phyloP scores from a whole-genome alignment of 306 rosid genomes.

The Cercis canadensis region DNA sequence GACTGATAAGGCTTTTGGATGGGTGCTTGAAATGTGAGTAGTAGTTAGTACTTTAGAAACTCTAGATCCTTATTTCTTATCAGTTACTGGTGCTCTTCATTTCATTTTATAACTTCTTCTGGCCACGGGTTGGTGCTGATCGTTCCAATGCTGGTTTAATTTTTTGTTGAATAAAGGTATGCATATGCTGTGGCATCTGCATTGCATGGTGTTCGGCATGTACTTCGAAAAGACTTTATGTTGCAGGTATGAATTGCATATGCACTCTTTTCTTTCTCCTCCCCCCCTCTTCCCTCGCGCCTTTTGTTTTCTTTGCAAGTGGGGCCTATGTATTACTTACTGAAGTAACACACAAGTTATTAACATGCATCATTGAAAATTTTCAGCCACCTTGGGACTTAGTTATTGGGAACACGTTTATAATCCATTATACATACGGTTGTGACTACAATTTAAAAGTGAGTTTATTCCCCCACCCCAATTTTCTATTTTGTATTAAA shows the following conservation, averaged over 20 bases:
- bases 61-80: slow-evolving; percentile 6
- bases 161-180: slow-evolving; percentile 65
- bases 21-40: slow-evolving; percentile 98
- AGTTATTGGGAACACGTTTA: slow-evolving; percentile 55
- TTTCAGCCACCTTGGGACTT: slow-evolving; percentile 96
- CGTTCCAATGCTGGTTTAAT: slow-evolving; percentile 39
- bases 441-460: slow-evolving; percentile 86
- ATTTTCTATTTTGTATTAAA: slow-evolving; percentile 9
- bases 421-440: slow-evolving; percentile 88
- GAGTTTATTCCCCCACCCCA: slow-evolving; percentile 31
- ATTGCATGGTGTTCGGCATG: slow-evolving; percentile 81
- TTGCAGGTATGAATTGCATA: slow-evolving; percentile 65
- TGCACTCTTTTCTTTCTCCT: slow-evolving; percentile 16
- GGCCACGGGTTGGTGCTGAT: slow-evolving; percentile 29
- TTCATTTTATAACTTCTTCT: slow-evolving; percentile 39
- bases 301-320: slow-evolving; percentile 1
- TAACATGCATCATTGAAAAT: slow-evolving; percentile 28
- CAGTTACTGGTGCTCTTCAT: slow-evolving; percentile 33
- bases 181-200: slow-evolving; percentile 97
- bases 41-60: slow-evolving; percentile 25
- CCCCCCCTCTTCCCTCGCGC: neutral
- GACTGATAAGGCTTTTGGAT: slow-evolving; percentile 91
- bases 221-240: slow-evolving; percentile 83
- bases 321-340: slow-evolving; percentile 16
- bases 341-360: slow-evolving; percentile 22